Evolutionary conservation across 2,329 filamentous ascomycete species (phyloP).

Genomic region (Lasiodiplodia hormozganensis): DNA sequence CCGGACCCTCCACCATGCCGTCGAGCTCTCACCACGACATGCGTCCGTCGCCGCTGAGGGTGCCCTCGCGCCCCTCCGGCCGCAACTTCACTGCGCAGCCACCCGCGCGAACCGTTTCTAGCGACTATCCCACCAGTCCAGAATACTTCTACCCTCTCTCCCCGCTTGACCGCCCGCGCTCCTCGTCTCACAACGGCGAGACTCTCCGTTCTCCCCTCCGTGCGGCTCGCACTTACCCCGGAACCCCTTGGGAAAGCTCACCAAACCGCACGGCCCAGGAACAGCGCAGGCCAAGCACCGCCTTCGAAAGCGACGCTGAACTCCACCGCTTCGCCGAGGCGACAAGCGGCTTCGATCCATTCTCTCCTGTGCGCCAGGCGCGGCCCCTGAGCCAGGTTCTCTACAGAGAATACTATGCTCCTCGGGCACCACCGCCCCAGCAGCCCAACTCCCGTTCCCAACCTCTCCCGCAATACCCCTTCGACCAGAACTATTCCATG

Average conservation of each 20-base stretch:
- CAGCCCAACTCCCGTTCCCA: constrained; percentile 1
- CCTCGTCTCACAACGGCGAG: constrained; percentile 17
- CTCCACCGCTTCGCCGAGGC: constrained; percentile 50
- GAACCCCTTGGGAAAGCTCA: constrained; percentile 21
- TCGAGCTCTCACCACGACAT: neutral
- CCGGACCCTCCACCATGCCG: constrained; percentile 8
- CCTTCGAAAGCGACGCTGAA: constrained; percentile 44
- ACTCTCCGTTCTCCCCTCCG: constrained; percentile 6
- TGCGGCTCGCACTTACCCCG: constrained; percentile 18
- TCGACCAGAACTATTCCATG: constrained; percentile 4
- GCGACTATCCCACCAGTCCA: constrained; percentile 12
- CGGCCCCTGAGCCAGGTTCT: constrained; percentile 36
- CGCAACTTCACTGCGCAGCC: constrained; percentile 12
- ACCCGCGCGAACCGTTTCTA: neutral
- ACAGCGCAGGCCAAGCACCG: constrained; percentile 34
- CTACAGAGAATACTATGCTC: constrained; percentile 28
- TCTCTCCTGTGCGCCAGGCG: constrained; percentile 38
- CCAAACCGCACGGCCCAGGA: neutral
- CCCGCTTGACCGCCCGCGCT: constrained; percentile 14
- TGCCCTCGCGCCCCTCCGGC: neutral
- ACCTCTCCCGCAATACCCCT: constrained; percentile 5
- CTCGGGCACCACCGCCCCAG: constrained; percentile 30
- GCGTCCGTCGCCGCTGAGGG: constrained; percentile 20
- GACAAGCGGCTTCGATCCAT: constrained; percentile 44
- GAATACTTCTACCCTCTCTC: constrained; percentile 22